Percentiles rank a stretch among this genome's conserved stretches.
Evolutionary conservation across 2,329 filamentous ascomycete species (phyloP).

Genomic region (Whalleya microplaca): DNA sequence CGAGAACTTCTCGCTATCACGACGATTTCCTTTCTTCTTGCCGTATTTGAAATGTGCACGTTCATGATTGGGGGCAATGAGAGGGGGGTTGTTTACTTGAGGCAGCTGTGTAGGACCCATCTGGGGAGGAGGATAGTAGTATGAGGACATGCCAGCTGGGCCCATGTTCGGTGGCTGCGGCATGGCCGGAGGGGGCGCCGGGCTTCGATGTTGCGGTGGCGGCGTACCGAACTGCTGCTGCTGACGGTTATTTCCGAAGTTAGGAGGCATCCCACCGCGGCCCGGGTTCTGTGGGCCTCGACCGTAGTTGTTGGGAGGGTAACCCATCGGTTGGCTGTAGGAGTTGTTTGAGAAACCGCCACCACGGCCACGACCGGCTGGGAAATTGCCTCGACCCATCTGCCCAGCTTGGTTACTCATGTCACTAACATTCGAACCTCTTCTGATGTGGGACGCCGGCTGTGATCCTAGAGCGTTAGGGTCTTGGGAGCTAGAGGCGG

Average conservation of each 20-base stretch:
- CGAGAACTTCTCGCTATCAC: constrained; percentile 52
- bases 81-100: constrained; percentile 60
- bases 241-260: constrained; percentile 49
- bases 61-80: constrained; percentile 35
- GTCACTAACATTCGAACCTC: constrained; percentile 81
- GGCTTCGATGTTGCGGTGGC: constrained; percentile 42
- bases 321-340: constrained; percentile 51
- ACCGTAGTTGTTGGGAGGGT: constrained; percentile 44
- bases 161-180: constrained; percentile 69
- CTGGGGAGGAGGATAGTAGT: constrained; percentile 61
- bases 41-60: constrained; percentile 43
- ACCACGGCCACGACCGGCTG: constrained; percentile 54
- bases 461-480: constrained; percentile 65
- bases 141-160: constrained; percentile 62
- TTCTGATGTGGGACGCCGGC: constrained; percentile 74
- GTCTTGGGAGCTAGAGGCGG: constrained; percentile 64
- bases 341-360: constrained; percentile 54
- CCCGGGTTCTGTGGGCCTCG: constrained; percentile 50
- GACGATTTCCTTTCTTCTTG: constrained; percentile 51
- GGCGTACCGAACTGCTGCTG: constrained; percentile 46
- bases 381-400: constrained; percentile 60
- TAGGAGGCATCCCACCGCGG: constrained; percentile 52
- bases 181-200: constrained; percentile 63
- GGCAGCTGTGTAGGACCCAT: constrained; percentile 63
- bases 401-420: constrained; percentile 64